Evolutionary conservation across 768 basidiomycete genomes (phyloP), one percentile per base, ranked within the genome.

Genomic region (Phanerochaete carnosa): DNA sequence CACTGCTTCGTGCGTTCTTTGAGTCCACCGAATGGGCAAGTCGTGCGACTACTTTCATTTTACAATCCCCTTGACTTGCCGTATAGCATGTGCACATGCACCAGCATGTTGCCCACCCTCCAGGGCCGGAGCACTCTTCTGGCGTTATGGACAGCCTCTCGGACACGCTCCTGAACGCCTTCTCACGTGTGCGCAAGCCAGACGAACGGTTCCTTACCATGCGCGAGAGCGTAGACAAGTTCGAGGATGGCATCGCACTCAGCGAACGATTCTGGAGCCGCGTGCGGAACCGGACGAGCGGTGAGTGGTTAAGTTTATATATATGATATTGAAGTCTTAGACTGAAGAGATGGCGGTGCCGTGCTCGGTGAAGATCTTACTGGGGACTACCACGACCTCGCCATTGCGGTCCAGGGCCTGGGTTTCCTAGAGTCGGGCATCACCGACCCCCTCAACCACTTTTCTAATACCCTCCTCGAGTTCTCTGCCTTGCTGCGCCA

Each of bases 351-450:
- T 76, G 88, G 87, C 72, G 81, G 86, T 74, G 81, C 81, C 78
- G 87, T 87, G 84, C 86, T 84, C 71, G 85, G 79, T 82, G 84
- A 88, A 97, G 97, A 99, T 83, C 86, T 99, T 51, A 91, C 94
- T 62, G 87, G 87, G 64, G 97, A 99, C 79, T 99, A 99, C 74
- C 94, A 98, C 71, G 97, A 98, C 75, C 79, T 98, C 64, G 95
- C 97, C 46, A 91, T 95, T 63, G 90, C 94, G 45, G 94, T 97
- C 50, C 96, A 98, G 73, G 96, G 95, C 54, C 83, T 99, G 62
- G 97, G 96, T 66, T 98, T 98, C 77, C 83, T 99, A 64, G 97
- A 99, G 75, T 94, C 92, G 64, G 97, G 97, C 39, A 99, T 99
- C 65, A 99, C 97, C 49, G 97, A 99, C 69, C 95, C 94, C 0